A percentile compares a stretch with the other conserved stretches of the same genome.
Conservation (phyloP, 441 rosid species). For the Arabidopsis lyrata region DNA sequence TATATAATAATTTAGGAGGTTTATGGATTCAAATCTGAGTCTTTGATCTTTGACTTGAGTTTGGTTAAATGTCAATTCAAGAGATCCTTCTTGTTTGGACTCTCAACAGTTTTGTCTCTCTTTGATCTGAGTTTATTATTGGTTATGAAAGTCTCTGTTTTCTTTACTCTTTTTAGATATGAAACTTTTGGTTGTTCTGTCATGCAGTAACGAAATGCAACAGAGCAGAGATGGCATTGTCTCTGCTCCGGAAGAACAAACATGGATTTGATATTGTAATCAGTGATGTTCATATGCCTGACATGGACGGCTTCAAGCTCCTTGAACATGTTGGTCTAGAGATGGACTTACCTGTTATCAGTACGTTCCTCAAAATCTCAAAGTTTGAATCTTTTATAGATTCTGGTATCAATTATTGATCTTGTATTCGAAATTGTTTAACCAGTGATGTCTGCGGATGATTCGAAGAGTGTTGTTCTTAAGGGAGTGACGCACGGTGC, state of each 20-base stretch:
- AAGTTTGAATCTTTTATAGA: not conserved
- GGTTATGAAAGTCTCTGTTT: not conserved
- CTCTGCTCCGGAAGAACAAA: conserved; percentile 68
- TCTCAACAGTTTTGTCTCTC: conserved; percentile 1
- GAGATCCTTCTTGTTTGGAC: conserved; percentile 1
- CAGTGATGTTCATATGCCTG: conserved; percentile 98
- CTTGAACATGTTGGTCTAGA: conserved; percentile 80
- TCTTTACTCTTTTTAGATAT: not conserved
- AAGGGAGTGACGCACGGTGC: conserved; percentile 97
- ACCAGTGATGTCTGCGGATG: conserved; percentile 98
- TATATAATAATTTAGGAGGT: not conserved
- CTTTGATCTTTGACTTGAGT: conserved; percentile 34
- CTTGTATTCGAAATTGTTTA: not conserved
- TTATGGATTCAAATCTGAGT: conserved; percentile 33
- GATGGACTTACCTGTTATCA: conserved; percentile 97
- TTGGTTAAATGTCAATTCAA: conserved; percentile 27
- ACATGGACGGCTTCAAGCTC: conserved; percentile 95
- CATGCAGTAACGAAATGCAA: conserved; percentile 82
- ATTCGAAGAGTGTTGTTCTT: conserved; percentile 81
- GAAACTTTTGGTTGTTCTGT: not conserved
- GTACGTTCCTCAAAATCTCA: conserved; percentile 49
- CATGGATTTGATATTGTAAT: conserved; percentile 86
- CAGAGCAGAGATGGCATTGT: conserved; percentile 79
- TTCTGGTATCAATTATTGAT: conserved; percentile 12
- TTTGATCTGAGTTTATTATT: conserved; percentile 16